A percentile compares a stretch with the other conserved stretches of the same genome.
Conservation (phyloP, 768 basidiomycete species). For the Boletellus emodensis region DNA sequence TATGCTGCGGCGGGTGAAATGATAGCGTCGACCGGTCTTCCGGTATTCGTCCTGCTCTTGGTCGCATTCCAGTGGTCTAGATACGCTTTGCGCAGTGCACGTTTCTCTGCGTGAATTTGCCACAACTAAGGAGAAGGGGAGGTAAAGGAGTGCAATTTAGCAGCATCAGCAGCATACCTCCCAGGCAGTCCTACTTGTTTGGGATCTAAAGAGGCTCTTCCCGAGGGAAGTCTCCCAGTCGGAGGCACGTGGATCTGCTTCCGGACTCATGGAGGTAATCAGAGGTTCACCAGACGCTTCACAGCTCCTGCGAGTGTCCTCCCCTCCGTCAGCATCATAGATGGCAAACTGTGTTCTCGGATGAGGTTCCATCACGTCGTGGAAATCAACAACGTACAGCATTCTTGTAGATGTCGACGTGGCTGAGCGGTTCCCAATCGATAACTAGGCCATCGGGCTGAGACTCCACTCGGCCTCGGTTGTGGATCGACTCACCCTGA, state of each 20-base stretch:
- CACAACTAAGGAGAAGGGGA: constrained; percentile 32
- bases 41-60: constrained; percentile 39
- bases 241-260: constrained; percentile 32
- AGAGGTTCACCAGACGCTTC: constrained; percentile 42
- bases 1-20: constrained; percentile 44
- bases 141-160: background rate
- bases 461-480: constrained; percentile 1
- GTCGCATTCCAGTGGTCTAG: constrained; percentile 50
- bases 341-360: constrained; percentile 33
- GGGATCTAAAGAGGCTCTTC: constrained; percentile 43
- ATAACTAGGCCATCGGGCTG: constrained; percentile 35
- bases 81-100: constrained; percentile 39
- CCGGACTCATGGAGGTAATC: constrained; percentile 36
- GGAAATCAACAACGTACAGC: constrained; percentile 13
- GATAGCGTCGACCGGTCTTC: constrained; percentile 50
- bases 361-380: background rate
- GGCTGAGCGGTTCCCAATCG: constrained; percentile 63
- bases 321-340: constrained; percentile 38
- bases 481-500: constrained; percentile 40
- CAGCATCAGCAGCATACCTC: constrained; percentile 31
- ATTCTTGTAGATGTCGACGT: constrained; percentile 33
- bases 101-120: constrained; percentile 43
- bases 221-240: constrained; percentile 42
- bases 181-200: constrained; percentile 37
- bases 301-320: constrained; percentile 35